Evolutionary conservation across 108 stramenopile species (phyloP), one percentile per base, ranked within the genome.

Genomic region (Pseudonitzschia multistriata): DNA sequence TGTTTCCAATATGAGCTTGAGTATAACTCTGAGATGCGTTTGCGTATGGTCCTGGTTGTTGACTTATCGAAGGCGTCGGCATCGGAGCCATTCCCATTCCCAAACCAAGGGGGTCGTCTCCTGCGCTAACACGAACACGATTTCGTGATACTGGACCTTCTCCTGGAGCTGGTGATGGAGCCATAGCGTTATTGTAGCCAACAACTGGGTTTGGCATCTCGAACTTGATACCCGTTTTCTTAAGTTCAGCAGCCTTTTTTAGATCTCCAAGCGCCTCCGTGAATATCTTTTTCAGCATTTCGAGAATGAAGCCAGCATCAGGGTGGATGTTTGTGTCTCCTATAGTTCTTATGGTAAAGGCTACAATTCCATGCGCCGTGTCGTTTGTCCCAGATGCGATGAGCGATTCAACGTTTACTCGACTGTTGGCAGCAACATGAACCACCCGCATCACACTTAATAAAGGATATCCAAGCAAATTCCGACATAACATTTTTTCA

Each of bases 221-320:
- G 2, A 52, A 8, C 15, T 15, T 15, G 24, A 34, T 40, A 11
- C 39, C 5, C 3, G 31, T 40, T 10, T n/a, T 36, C 13, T 59
- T 49, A 8, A 39, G 30, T 8, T 68, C 36, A 28, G 67, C 24
- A 36, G 70, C 56, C 55, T 73, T 80, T 15, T 77, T 53, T 19
- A 88, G 66, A 47, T 85, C 87, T 7, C 87, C 87, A 36, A 88
- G 59, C 21, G 84, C 87, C 35, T 72, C 74, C 14, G 57, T 60
- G 66, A 81, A 88, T 2, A 87, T 42, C 57, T 79, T 83, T 45
- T 79, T 72, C 42, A 90, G 48, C 61, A 74, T 78, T 63, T 90
- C 89, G 15, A 84, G 42, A 67, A 87, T 87, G 52, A 90, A 87
- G 29, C 82, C 78, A 39, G 72, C 69, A 50, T 90, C 89, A 27